These are phyloP conservation scores for Cladosporium oxysporum DNA, from an alignment of 2,329 filamentous ascomycete genomes.

Conservation along the genomic window DNA sequence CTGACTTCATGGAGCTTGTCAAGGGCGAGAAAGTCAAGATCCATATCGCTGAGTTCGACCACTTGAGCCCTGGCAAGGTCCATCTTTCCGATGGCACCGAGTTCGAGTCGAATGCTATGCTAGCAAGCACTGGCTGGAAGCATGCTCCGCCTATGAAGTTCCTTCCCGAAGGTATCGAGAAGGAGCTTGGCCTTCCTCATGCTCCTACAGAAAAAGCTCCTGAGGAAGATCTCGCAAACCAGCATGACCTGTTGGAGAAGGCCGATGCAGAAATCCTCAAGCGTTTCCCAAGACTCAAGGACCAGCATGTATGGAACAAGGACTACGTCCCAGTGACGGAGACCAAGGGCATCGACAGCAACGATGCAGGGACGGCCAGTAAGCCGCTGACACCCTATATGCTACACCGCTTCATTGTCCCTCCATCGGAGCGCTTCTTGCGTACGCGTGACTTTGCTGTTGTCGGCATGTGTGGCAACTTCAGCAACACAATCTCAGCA, in stretches of 20 bases:
- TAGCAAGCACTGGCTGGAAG: slow-evolving; percentile 61
- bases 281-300: slow-evolving; percentile 54
- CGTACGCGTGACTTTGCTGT: slow-evolving; percentile 43
- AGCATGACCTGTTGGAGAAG: slow-evolving; percentile 35
- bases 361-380: neutral
- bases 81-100: slow-evolving; percentile 50
- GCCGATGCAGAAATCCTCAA: slow-evolving; percentile 56
- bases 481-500: slow-evolving; percentile 42
- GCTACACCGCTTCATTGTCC: slow-evolving; percentile 48
- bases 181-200: slow-evolving; percentile 14
- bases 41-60: slow-evolving; percentile 56
- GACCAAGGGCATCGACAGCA: slow-evolving; percentile 3
- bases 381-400: slow-evolving; percentile 32
- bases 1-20: slow-evolving; percentile 59
- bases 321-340: slow-evolving; percentile 24
- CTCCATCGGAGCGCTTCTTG: slow-evolving; percentile 35
- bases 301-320: slow-evolving; percentile 46
- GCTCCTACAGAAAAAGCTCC: slow-evolving; percentile 33
- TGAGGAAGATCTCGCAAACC: slow-evolving; percentile 14
- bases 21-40: slow-evolving; percentile 55
- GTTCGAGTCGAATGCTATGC: slow-evolving; percentile 52
- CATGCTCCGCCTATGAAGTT: slow-evolving; percentile 53
- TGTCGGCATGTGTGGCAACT: slow-evolving; percentile 41
- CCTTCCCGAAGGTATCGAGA: slow-evolving; percentile 20
- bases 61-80: slow-evolving; percentile 49